Conservation (phyloP, 805 yeast species). For the Yarrowia sp. region DNA sequence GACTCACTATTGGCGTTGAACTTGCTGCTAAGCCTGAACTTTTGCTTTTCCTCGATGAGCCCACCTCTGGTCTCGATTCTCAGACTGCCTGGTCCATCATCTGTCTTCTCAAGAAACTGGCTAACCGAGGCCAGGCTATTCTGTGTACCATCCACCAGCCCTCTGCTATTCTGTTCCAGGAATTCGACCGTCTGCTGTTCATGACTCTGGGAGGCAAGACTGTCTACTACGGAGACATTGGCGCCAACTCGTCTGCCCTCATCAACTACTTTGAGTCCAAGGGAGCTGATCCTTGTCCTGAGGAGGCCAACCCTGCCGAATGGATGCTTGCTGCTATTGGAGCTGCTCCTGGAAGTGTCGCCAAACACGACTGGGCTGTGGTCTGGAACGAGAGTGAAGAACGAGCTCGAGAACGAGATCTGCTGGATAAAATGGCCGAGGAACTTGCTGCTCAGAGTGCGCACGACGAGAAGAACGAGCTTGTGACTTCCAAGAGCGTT, state of each 20-base stretch:
- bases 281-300: conserved; percentile 73
- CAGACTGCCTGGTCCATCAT: conserved; percentile 74
- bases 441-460: conserved; percentile 73
- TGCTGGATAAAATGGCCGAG: conserved; percentile 58
- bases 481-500: conserved; percentile 1
- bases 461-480: conserved; percentile 56
- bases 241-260: conserved; percentile 65
- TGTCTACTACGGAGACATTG: conserved; percentile 77
- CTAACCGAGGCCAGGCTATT: conserved; percentile 68
- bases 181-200: conserved; percentile 77
- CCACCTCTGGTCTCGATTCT: conserved; percentile 72
- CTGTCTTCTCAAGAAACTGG: conserved; percentile 64
- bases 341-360: conserved; percentile 51
- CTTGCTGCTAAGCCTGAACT: conserved; percentile 69
- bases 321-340: conserved; percentile 78
- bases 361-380: conserved; percentile 55
- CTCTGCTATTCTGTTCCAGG: conserved; percentile 76
- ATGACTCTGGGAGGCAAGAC: conserved; percentile 75
- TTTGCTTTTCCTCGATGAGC: conserved; percentile 68
- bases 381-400: conserved; percentile 80
- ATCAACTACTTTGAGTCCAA: conserved; percentile 66
- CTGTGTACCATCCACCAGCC: conserved; percentile 86
- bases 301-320: conserved; percentile 80
- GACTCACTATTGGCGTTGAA: conserved; percentile 71
- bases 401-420: conserved; percentile 61